These are phyloP conservation scores for Candolleomyces efflorescens DNA, from an alignment of 768 basidiomycete genomes.

Conservation along the genomic window DNA sequence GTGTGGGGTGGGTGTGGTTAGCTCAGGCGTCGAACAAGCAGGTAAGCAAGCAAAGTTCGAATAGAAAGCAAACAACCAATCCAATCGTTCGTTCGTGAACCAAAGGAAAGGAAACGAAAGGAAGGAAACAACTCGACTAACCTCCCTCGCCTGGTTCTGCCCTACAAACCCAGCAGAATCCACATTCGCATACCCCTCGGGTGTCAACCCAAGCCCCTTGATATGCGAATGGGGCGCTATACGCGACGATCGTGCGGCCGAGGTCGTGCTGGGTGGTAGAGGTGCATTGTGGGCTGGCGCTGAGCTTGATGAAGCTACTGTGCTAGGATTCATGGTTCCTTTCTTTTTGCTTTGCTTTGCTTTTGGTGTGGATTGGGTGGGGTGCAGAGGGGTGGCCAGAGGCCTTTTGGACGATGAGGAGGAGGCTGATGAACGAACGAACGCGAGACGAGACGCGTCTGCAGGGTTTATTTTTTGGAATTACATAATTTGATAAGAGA, in stretches of 20 bases:
- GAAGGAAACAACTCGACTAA: conserved; percentile 23
- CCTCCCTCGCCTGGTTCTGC: conserved; percentile 88
- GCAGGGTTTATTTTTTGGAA: no score
- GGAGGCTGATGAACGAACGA: no score
- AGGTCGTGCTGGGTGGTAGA: conserved; percentile 59
- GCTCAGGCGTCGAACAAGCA: no score
- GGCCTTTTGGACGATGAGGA: no score
- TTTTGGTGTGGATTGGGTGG: no score
- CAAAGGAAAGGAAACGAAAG: no score
- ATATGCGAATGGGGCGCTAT: conserved; percentile 95
- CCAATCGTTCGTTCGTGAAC: not conserved
- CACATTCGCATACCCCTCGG: conserved; percentile 73
- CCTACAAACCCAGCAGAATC: conserved; percentile 88
- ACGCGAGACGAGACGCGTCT: no score
- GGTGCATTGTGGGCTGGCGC: conserved; percentile 69
- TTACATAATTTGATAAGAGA: no score
- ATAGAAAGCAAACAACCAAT: no score
- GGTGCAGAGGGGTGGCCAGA: no score
- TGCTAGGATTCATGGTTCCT: conserved; percentile 24
- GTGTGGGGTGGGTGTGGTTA: no score
- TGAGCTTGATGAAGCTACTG: conserved; percentile 39
- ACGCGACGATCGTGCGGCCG: conserved; percentile 65
- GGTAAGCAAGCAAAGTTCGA: no score
- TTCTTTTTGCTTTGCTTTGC: not conserved
- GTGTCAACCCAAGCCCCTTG: conserved; percentile 86